Conservation (phyloP, 2,329 filamentous ascomycete genomes). For the Helotiales sp. region DNA sequence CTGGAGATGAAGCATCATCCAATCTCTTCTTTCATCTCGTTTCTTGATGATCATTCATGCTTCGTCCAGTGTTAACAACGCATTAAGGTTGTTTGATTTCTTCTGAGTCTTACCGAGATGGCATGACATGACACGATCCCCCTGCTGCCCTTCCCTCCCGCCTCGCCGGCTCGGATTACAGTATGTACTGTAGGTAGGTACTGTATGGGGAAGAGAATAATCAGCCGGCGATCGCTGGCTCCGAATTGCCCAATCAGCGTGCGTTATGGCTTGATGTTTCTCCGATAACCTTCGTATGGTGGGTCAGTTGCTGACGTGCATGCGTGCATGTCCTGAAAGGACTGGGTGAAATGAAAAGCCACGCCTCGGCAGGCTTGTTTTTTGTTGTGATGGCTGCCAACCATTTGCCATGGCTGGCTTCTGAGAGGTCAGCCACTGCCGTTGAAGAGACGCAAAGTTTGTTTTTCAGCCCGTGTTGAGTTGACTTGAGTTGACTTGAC, state of each 20-base stretch:
- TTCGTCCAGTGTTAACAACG: not conserved
- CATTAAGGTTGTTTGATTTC: not conserved
- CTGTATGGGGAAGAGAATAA: not conserved
- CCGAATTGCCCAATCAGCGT: not conserved
- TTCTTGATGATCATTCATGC: constrained; percentile 6
- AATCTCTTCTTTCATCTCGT: not conserved
- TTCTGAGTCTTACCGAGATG: not conserved
- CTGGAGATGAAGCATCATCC: not conserved
- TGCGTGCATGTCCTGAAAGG: not conserved
- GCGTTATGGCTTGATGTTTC: not conserved
- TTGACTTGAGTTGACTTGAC: too few species aligned
- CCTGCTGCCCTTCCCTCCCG: not conserved
- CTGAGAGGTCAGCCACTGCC: constrained; percentile 12
- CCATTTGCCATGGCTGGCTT: not conserved
- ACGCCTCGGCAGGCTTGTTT: not conserved
- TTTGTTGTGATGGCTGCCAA: not conserved
- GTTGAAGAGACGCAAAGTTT: not conserved
- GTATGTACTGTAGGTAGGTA: too few species aligned
- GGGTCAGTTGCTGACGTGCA: not conserved
- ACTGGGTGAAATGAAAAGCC: not conserved
- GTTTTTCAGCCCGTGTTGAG: not conserved
- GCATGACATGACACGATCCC: not conserved
- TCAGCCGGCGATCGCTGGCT: constrained; percentile 6
- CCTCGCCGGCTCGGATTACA: not conserved
- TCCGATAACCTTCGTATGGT: not conserved